A percentile compares a stretch with the other conserved stretches of the same genome.
phyloP scores from a whole-genome alignment of 2,329 filamentous ascomycete genomes.

The Aureobasidium sp. region DNA sequence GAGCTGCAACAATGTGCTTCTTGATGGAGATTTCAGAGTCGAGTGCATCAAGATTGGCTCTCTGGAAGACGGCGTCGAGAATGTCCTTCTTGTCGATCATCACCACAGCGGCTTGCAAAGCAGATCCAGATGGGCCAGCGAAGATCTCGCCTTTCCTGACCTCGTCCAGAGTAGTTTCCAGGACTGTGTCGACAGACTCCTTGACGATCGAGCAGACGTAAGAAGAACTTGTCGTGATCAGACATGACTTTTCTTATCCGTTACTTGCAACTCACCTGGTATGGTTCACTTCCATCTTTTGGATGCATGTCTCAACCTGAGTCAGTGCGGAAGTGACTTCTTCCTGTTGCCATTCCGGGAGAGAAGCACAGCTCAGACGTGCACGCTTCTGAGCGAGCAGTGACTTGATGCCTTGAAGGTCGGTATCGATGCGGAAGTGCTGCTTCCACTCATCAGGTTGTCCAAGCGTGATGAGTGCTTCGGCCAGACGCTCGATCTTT shows the following conservation, averaged over 20 bases:
- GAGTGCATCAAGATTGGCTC: constrained; percentile 2
- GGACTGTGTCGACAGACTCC: neutral
- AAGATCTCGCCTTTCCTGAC: neutral
- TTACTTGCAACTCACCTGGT: neutral
- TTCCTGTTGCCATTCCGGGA: neutral
- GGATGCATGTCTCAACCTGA: neutral
- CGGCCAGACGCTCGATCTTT: neutral
- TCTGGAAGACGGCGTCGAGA: neutral
- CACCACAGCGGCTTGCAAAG: neutral
- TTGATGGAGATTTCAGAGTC: neutral
- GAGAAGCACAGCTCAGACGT: neutral
- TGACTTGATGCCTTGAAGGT: neutral
- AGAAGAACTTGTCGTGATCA: neutral
- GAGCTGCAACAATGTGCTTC: constrained; percentile 2
- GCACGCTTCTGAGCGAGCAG: neutral
- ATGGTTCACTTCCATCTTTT: neutral
- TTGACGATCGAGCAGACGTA: neutral
- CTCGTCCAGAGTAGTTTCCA: neutral
- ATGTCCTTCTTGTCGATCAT: neutral
- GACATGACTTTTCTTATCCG: neutral
- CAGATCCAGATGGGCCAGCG: neutral
- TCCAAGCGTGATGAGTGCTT: neutral
- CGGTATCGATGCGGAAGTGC: constrained; percentile 2
- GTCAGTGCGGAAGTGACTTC: neutral
- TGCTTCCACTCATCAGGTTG: neutral